Conservation (phyloP, 768 basidiomycete genomes). For the Wakefieldia striispora region DNA sequence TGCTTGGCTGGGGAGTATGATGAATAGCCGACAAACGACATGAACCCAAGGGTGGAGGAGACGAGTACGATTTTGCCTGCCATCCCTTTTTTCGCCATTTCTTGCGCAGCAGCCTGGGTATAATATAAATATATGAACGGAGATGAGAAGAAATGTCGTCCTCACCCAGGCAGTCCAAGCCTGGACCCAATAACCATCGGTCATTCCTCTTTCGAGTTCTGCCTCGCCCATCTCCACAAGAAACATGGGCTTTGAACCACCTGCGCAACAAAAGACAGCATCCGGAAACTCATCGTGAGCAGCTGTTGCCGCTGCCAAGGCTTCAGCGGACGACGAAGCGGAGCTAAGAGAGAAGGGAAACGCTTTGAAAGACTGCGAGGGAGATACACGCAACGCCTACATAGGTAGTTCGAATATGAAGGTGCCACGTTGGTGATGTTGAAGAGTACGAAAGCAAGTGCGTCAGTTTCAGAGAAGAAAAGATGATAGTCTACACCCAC, state of each 20-base stretch:
- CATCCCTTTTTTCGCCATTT: slow-evolving; percentile 54
- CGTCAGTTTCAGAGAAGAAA: background rate
- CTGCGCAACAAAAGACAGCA: slow-evolving; percentile 78
- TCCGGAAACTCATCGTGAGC: slow-evolving; percentile 66
- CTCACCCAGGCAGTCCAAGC: slow-evolving; percentile 52
- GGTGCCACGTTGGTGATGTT: too few relatives aligned
- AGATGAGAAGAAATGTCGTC: background rate
- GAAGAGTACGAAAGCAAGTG: too few relatives aligned
- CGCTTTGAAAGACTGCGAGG: slow-evolving; percentile 58
- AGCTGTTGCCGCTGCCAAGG: slow-evolving; percentile 58
- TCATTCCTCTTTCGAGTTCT: slow-evolving; percentile 48
- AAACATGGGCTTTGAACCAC: slow-evolving; percentile 65
- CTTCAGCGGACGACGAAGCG: slow-evolving; percentile 51
- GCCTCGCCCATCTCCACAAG: slow-evolving; percentile 68
- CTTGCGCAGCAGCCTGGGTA: slow-evolving; percentile 60
- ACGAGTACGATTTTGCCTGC: slow-evolving; percentile 76
- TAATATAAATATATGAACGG: background rate
- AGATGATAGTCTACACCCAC: slow-evolving; percentile 36
- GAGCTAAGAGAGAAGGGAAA: slow-evolving; percentile 67
- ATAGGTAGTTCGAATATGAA: background rate
- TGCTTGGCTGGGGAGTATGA: slow-evolving; percentile 84
- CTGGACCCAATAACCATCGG: slow-evolving; percentile 32
- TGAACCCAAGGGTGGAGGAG: slow-evolving; percentile 70
- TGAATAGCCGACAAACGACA: slow-evolving; percentile 75
- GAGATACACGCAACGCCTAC: slow-evolving; percentile 51